A percentile compares a stretch with the other conserved stretches of the same genome.
Evolutionary conservation across 192 early-diverging fungal species (phyloP).

Genomic region (Coemansia sp.): DNA sequence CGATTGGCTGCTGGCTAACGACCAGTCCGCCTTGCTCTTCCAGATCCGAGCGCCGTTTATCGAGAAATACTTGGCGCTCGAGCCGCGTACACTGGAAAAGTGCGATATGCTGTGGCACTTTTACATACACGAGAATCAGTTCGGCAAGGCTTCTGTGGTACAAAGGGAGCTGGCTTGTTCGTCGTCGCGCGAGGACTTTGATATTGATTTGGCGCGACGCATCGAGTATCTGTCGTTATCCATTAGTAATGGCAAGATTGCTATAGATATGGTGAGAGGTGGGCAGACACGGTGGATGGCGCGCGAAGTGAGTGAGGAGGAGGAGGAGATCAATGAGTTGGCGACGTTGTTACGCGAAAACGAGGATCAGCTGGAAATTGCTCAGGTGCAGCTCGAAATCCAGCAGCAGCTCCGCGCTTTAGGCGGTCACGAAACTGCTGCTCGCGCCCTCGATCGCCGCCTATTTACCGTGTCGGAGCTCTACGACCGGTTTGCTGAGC

Average conservation of each 20-base stretch:
- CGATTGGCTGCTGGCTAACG: conserved; percentile 64
- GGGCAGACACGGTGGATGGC: neutral
- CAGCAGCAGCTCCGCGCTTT: conserved; percentile 26
- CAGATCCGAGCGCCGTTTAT: conserved; percentile 53
- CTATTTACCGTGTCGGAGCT: conserved; percentile 50
- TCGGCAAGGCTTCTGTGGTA: conserved; percentile 62
- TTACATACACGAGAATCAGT: conserved; percentile 63
- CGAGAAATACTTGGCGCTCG: conserved; percentile 55
- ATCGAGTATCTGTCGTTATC: conserved; percentile 69
- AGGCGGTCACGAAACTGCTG: conserved; percentile 15
- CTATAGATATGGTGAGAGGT: conserved; percentile 38
- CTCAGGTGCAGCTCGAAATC: conserved; percentile 61
- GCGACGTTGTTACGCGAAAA: conserved; percentile 51
- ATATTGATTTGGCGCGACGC: conserved; percentile 42
- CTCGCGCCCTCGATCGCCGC: conserved; percentile 14
- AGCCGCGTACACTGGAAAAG: conserved; percentile 57
- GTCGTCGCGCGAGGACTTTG: conserved; percentile 13
- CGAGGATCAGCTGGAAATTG: conserved; percentile 64
- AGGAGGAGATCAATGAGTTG: conserved; percentile 52
- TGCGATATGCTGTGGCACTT: conserved; percentile 69
- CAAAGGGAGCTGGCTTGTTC: conserved; percentile 50
- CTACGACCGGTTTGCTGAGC: conserved; percentile 60
- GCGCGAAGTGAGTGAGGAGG: conserved; percentile 8
- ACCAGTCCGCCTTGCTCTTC: conserved; percentile 54
- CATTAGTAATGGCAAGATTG: conserved; percentile 67